Evolutionary conservation across 2,329 filamentous ascomycete genomes (phyloP).

Genomic region (Plectosphaerella cucumerina): DNA sequence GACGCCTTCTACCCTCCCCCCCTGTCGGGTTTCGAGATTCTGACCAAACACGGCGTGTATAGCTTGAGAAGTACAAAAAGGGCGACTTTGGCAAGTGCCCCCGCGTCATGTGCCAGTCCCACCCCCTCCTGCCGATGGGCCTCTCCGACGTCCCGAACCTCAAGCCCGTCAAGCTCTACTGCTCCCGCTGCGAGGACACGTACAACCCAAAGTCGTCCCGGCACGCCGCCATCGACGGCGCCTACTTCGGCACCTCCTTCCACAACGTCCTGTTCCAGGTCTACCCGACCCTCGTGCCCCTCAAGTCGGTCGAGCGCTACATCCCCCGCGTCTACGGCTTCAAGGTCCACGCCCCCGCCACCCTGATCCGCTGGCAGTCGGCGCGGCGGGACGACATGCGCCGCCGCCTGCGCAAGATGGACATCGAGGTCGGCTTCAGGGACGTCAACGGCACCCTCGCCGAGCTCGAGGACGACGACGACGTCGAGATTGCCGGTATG

Average conservation of each 20-base stretch:
- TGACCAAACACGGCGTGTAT: neutral
- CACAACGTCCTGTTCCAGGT: slow-evolving; percentile 99
- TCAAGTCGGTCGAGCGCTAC: slow-evolving; percentile 82
- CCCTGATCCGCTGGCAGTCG: slow-evolving; percentile 88
- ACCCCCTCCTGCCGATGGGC: slow-evolving; percentile 92
- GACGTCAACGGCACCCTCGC: slow-evolving; percentile 59
- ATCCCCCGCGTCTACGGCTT: slow-evolving; percentile 91
- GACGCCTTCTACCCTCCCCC: no score
- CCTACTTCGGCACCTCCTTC: slow-evolving; percentile 97
- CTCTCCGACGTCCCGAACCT: slow-evolving; percentile 83
- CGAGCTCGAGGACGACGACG: slow-evolving; percentile 60
- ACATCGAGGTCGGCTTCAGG: slow-evolving; percentile 77
- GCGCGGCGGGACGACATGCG: slow-evolving; percentile 78
- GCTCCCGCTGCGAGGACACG: slow-evolving; percentile 92
- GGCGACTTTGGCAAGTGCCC: slow-evolving; percentile 97
- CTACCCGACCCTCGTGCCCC: slow-evolving; percentile 83
- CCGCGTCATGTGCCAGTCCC: slow-evolving; percentile 88
- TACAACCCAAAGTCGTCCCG: slow-evolving; percentile 98
- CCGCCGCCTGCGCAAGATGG: slow-evolving; percentile 63
- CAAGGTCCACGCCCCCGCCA: slow-evolving; percentile 85
- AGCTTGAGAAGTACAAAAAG: slow-evolving; percentile 99
- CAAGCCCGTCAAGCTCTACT: slow-evolving; percentile 95
- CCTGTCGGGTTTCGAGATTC: neutral
- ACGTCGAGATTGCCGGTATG: slow-evolving; percentile 34
- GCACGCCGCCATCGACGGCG: slow-evolving; percentile 91